Evolutionary conservation across 1,139 yeast genomes (phyloP).

Genomic region (Taphrina communis): DNA sequence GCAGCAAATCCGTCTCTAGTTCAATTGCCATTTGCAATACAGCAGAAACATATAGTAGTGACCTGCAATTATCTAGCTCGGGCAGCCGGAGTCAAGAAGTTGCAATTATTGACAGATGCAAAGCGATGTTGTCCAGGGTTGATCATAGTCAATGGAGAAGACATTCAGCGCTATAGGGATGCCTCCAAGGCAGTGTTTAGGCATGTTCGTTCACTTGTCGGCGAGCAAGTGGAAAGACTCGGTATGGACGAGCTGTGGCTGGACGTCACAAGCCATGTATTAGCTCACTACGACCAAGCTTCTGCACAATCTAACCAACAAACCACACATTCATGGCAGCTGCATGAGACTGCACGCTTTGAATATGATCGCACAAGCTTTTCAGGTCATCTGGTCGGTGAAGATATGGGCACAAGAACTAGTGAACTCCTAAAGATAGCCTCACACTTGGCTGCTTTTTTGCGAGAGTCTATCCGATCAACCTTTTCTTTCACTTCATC

Average conservation of each 20-base stretch:
- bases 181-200: slow-evolving; percentile 51
- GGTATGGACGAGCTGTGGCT: slow-evolving; percentile 54
- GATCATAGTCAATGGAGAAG: slow-evolving; percentile 52
- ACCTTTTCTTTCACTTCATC: slow-evolving; percentile 51
- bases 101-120: slow-evolving; percentile 48
- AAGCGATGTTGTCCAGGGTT: slow-evolving; percentile 48
- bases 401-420: neutral
- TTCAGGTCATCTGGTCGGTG: slow-evolving; percentile 24
- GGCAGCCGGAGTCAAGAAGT: slow-evolving; percentile 51
- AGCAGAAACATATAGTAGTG: slow-evolving; percentile 52
- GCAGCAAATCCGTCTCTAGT: slow-evolving; percentile 49
- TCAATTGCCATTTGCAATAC: slow-evolving; percentile 51
- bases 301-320: neutral
- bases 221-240: slow-evolving; percentile 50
- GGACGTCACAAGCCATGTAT: slow-evolving; percentile 48
- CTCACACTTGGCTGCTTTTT: slow-evolving; percentile 49
- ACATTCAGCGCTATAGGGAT: slow-evolving; percentile 50
- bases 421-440: slow-evolving; percentile 47
- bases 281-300: neutral
- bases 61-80: slow-evolving; percentile 53
- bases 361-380: neutral
- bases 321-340: neutral
- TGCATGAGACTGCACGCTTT: slow-evolving; percentile 9
- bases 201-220: slow-evolving; percentile 48
- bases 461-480: slow-evolving; percentile 49